Evolutionary conservation across 352 stramenopile species (phyloP).

Genomic region (Pythium aphanidermatum): DNA sequence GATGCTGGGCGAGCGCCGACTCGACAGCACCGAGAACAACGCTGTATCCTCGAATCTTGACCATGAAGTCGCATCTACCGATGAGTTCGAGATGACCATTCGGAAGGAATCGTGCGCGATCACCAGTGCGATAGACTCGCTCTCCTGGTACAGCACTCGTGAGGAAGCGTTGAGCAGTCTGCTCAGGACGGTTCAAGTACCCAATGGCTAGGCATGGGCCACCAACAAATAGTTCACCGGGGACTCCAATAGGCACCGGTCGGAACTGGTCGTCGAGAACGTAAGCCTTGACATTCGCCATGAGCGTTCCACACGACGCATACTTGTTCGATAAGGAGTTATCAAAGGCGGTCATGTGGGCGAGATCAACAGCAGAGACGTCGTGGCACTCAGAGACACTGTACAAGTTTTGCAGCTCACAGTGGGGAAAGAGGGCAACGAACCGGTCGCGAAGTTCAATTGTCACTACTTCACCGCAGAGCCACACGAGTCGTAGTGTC

Average conservation of each 20-base stretch:
- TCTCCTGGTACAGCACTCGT: constrained; percentile 53
- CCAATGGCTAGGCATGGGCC: constrained; percentile 81
- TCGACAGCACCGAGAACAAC: constrained; percentile 91
- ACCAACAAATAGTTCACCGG: constrained; percentile 82
- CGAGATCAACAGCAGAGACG: constrained; percentile 77
- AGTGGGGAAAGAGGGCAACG: constrained; percentile 74
- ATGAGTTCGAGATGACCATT: constrained; percentile 91
- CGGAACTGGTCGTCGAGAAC: constrained; percentile 73
- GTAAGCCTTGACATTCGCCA: constrained; percentile 75
- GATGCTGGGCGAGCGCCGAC: constrained; percentile 82
- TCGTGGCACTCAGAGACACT: constrained; percentile 93
- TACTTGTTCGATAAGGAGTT: constrained; percentile 79
- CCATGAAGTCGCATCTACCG: constrained; percentile 93
- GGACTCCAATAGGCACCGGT: constrained; percentile 54
- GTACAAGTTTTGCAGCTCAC: constrained; percentile 91
- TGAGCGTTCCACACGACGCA: constrained; percentile 81
- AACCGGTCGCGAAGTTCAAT: constrained; percentile 85
- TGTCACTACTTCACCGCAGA: constrained; percentile 92
- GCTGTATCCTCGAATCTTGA: constrained; percentile 95
- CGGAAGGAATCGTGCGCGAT: constrained; percentile 86
- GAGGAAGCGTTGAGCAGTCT: constrained; percentile 76
- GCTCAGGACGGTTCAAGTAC: constrained; percentile 75
- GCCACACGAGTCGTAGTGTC: constrained; percentile 83
- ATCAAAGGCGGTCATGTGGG: constrained; percentile 66
- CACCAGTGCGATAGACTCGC: constrained; percentile 90